phyloP scores from a whole-genome alignment of 176 grass and related monocot genomes.

The Bolboschoenus planiculmis region DNA sequence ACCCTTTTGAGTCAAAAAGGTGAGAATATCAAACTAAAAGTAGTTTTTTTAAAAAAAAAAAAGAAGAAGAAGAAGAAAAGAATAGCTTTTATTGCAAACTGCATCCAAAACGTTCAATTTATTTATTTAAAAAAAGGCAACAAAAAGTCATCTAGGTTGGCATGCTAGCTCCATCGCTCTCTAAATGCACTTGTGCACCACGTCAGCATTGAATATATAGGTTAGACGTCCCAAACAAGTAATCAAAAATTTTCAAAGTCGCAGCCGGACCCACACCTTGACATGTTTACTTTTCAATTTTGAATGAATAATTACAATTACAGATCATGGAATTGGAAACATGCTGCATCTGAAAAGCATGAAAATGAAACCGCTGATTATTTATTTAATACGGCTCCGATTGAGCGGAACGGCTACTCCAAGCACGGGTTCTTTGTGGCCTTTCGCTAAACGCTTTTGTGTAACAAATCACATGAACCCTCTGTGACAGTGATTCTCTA shows the following conservation, averaged over 20 bases:
- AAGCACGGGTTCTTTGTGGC: background rate
- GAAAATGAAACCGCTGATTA: background rate
- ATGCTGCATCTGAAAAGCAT: background rate
- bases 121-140: background rate
- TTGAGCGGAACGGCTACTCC: background rate
- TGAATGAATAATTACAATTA: background rate
- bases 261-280: background rate
- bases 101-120: background rate
- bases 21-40: background rate
- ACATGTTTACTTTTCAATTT: background rate
- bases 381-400: background rate
- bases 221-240: background rate
- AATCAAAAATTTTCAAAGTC: constrained; percentile 7
- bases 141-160: constrained; percentile 8
- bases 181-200: background rate
- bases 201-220: background rate
- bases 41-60: too few species aligned
- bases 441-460: background rate
- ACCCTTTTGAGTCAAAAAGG: background rate
- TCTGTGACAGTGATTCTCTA: background rate
- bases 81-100: background rate
- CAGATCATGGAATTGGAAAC: background rate
- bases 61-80: too few species aligned
- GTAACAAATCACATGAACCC: background rate
- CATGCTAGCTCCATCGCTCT: background rate